Evolutionary conservation across 2,329 filamentous ascomycete species (phyloP).

Genomic region (Colletotrichum sp.): DNA sequence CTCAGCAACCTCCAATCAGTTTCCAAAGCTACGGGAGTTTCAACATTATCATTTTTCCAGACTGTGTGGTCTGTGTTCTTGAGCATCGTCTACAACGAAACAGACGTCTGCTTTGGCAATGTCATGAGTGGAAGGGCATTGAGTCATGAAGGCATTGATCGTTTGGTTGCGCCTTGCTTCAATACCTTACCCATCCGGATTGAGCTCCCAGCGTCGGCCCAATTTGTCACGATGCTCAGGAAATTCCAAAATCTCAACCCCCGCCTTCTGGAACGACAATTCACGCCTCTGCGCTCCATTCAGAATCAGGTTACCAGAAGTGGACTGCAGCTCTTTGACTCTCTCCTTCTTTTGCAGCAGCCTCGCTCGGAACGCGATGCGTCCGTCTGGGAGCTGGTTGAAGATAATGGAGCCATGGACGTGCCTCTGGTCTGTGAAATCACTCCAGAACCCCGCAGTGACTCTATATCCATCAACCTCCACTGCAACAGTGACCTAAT

Average conservation of each 20-base stretch:
- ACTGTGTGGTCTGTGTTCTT: slow-evolving; percentile 74
- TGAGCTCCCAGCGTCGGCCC: slow-evolving; percentile 49
- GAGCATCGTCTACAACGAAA: slow-evolving; percentile 53
- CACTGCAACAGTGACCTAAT: slow-evolving; percentile 57
- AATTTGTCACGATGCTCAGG: slow-evolving; percentile 63
- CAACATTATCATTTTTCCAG: slow-evolving; percentile 73
- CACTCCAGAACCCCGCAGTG: slow-evolving; percentile 54
- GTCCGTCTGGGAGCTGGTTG: slow-evolving; percentile 59
- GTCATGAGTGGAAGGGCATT: slow-evolving; percentile 80
- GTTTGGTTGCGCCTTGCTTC: slow-evolving; percentile 87
- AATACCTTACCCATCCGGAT: slow-evolving; percentile 82
- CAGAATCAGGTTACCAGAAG: slow-evolving; percentile 54
- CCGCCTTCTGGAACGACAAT: slow-evolving; percentile 69
- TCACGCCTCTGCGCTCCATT: slow-evolving; percentile 76
- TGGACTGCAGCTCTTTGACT: slow-evolving; percentile 73
- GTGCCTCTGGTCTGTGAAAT: slow-evolving; percentile 80
- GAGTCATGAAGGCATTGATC: slow-evolving; percentile 68
- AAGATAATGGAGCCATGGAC: slow-evolving; percentile 71
- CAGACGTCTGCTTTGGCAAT: slow-evolving; percentile 86
- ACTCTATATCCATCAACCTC: slow-evolving; percentile 63
- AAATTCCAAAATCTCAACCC: slow-evolving; percentile 66
- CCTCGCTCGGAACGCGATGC: slow-evolving; percentile 60
- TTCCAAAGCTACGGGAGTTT: slow-evolving; percentile 59
- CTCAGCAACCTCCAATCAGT: slow-evolving; percentile 52
- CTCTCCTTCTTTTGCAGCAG: slow-evolving; percentile 79